Base-by-base conservation (phyloP, 2,329 filamentous ascomycete genomes). In the Escovopsis sp. region DNA sequence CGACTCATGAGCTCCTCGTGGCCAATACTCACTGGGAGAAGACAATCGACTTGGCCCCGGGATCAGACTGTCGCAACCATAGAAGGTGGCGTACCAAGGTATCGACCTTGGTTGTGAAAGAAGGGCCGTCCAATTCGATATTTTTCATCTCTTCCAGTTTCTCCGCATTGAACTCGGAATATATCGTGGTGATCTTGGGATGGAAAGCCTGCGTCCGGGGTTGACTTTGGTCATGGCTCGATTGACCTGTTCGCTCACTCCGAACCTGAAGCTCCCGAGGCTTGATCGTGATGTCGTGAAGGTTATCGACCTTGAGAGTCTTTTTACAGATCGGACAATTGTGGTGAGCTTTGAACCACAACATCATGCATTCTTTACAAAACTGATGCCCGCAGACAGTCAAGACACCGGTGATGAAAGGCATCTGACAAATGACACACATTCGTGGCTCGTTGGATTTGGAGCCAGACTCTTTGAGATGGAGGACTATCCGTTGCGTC, bases 331-430 rank as follows among this genome's bases (percentile, higher is more conserved):
- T 71, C 0, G 89, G 89, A 52, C 89, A 96, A 41, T 75, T 89
- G 15, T 69, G 73, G 51, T 87, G 79, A 30, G 75, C 68, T 44
- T 67, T 69, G 65, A 82, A 85, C 91, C 91, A 96, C 11, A 77
- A 52, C 33, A 70, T 69, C 51, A 96, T 80, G 59, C 91, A 96
- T 26, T 85, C 82, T 53, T 85, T 87, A 65, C 89, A 95, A 57
- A 87, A 96, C 49, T 86, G 77, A 56, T 98, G 91, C 0, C 89
- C 89, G 57, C 91, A 96, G 1, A 86, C 73, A 0, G 89, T 95
- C 47, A 89, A 67, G 41, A 83, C 76, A 42, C 89, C 89, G n/a
- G 77, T 67, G 45, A 82, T 78, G 52, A 95, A 94, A 0, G 68
- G 56, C 10, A 73, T 72, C 54, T 84, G 80, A 57, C 91, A 98